Evolutionary conservation across 371 early-diverging fungal genomes (phyloP).

Genomic region (Batrachochytrium dendrobatidis): DNA sequence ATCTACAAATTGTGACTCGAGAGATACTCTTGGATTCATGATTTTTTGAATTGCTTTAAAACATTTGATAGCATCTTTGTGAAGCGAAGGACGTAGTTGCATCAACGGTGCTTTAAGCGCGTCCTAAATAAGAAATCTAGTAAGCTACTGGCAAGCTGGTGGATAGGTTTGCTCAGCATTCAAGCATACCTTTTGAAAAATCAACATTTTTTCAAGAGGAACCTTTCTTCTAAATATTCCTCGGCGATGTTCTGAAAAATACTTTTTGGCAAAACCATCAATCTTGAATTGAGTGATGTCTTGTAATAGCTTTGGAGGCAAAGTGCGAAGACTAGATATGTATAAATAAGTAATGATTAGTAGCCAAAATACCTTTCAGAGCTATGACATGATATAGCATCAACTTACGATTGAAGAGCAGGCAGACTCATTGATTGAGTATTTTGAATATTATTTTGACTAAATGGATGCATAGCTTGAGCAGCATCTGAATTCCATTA

Average conservation of each 20-base stretch:
- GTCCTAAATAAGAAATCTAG: slow-evolving; percentile 40
- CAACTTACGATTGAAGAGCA: slow-evolving; percentile 5
- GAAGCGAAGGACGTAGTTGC: slow-evolving; percentile 63
- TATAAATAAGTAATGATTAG: background rate
- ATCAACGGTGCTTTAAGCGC: slow-evolving; percentile 72
- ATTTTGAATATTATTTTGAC: slow-evolving; percentile 10
- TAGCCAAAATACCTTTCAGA: background rate
- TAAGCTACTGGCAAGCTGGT: background rate
- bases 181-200: slow-evolving; percentile 59
- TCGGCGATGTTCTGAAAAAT: slow-evolving; percentile 82
- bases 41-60: slow-evolving; percentile 76
- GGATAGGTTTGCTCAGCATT: background rate
- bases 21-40: slow-evolving; percentile 54
- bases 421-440: slow-evolving; percentile 15
- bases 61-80: slow-evolving; percentile 77
- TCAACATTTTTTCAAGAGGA: slow-evolving; percentile 80
- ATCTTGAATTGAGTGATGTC: slow-evolving; percentile 79
- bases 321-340: slow-evolving; percentile 10
- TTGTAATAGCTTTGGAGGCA: slow-evolving; percentile 57
- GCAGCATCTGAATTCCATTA: slow-evolving; percentile 5
- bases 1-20: slow-evolving; percentile 38
- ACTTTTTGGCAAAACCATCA: slow-evolving; percentile 85
- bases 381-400: background rate
- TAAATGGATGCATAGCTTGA: slow-evolving; percentile 7
- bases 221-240: slow-evolving; percentile 80